phyloP scores from a whole-genome alignment of 805 yeast species.

The Yamadazyma ubonensis region DNA sequence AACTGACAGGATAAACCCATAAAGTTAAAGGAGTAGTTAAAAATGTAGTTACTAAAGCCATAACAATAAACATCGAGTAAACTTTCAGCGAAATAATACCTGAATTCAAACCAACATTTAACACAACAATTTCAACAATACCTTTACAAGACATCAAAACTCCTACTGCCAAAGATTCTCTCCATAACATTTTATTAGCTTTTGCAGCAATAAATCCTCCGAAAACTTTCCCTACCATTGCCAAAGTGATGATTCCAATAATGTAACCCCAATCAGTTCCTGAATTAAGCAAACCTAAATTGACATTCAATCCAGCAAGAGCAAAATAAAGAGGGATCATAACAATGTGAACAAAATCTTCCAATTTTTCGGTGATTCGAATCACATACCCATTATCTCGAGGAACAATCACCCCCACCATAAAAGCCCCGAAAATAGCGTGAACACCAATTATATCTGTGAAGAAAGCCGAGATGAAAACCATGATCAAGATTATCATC shows the following conservation, averaged over 20 bases:
- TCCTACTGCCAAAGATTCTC: conserved; percentile 76
- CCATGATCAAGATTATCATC: conserved; percentile 52
- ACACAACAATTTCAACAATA: conserved; percentile 78
- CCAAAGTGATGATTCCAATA: conserved; percentile 63
- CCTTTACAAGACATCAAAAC: conserved; percentile 87
- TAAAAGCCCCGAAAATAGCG: conserved; percentile 82
- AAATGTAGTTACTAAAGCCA: conserved; percentile 79
- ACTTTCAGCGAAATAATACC: conserved; percentile 62
- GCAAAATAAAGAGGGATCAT: conserved; percentile 80
- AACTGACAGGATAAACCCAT: conserved; percentile 57
- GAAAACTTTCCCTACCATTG: conserved; percentile 62
- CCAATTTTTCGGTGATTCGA: conserved; percentile 68
- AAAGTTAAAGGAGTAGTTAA: conserved; percentile 75
- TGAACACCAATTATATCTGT: conserved; percentile 86
- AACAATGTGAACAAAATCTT: conserved; percentile 70
- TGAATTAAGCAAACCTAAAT: conserved; percentile 58
- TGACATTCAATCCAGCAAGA: conserved; percentile 70
- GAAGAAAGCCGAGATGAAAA: conserved; percentile 68
- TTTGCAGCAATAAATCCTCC: conserved; percentile 71
- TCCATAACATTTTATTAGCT: conserved; percentile 60
- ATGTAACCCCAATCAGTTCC: conserved; percentile 81
- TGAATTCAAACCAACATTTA: conserved; percentile 71
- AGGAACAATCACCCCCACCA: conserved; percentile 74
- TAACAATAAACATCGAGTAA: conserved; percentile 77
- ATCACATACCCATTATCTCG: conserved; percentile 73